Percentiles rank a stretch among this genome's conserved stretches.
Conservation (phyloP, 345 rosid species). For the Salix suchowensis region DNA sequence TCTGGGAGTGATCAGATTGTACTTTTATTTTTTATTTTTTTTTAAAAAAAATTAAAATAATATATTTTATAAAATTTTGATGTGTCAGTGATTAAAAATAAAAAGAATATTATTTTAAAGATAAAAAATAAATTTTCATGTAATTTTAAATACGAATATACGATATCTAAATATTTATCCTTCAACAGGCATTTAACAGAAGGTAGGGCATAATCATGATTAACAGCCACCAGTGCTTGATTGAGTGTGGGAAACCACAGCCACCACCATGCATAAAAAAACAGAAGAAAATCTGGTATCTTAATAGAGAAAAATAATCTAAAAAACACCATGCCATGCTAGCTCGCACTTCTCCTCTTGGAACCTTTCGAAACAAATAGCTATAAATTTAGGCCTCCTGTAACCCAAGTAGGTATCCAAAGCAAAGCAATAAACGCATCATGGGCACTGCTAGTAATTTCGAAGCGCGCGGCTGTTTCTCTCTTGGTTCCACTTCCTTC, state of each 20-base stretch:
- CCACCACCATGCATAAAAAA: background rate
- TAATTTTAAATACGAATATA: too few relatives aligned
- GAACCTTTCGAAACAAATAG: background rate
- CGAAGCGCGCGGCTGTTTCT: slow-evolving; percentile 57
- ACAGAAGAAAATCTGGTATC: background rate
- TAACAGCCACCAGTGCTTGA: background rate
- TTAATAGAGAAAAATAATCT: background rate
- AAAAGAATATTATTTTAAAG: too few relatives aligned
- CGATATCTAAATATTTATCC: background rate
- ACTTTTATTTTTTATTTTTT: too few relatives aligned
- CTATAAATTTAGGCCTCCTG: background rate
- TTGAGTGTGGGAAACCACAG: background rate
- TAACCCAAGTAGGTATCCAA: too few relatives aligned
- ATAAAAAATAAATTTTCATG: too few relatives aligned
- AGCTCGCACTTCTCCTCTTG: background rate
- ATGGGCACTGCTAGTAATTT: slow-evolving; percentile 42
- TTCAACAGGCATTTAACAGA: background rate
- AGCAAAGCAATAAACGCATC: background rate
- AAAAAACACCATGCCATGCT: background rate
- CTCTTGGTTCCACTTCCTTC: slow-evolving; percentile 76
- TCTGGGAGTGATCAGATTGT: too few relatives aligned
- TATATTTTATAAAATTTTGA: too few relatives aligned
- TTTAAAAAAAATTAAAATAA: too few relatives aligned
- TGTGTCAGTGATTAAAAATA: too few relatives aligned
- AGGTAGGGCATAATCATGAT: slow-evolving; percentile 11